Evolutionary conservation across 805 yeast species (phyloP), one percentile per base, ranked within the genome.

Genomic region (Ogataea salicorniae): DNA sequence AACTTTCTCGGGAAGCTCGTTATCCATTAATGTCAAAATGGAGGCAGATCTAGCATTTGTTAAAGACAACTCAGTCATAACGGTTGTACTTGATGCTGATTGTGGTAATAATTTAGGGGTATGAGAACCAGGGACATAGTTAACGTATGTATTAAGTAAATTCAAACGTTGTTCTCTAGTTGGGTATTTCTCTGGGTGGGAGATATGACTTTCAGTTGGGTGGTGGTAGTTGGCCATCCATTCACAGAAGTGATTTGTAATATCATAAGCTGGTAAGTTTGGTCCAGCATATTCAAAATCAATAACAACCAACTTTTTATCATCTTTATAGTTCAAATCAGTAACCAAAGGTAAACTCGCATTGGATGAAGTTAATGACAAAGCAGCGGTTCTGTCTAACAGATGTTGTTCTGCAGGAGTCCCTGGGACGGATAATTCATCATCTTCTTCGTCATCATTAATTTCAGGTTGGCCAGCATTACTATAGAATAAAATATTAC

Each of bases 201-300:
- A 69, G 47, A 67, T 77, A 62, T 84, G 79, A 35, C 73, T 64
- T 15, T 73, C 67, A 17, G 73, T 70, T 1, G 82, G 77, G 55
- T 81, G 79, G 60, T 84, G 87, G 63, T 92, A 94, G 69, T 94
- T 89, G 42, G 88, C 77, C 97, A 91, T 94, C 99, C 99, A 92
- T 70, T 92, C 99, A 54, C 87, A 78, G 56, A 94, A 87, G 69
- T 94, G 99, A 64, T 94, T 91, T 14, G 91, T 91, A 47, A 94
- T 79, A 63, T 94, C 99, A 62, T 75, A 88, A 2, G 95, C 96
- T 1, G 96, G 89, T 40, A 83, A 73, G 60, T 91, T 94, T 11
- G 95, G 82, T 1, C 97, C 97, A 0, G 96, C 82, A 65, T 92
- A 94, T 68, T 94, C 99, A 65, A 94, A 94, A 64, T 94, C 99